Base-by-base conservation (phyloP, 2,329 filamentous ascomycete species). In the Clarireedia sp. region DNA sequence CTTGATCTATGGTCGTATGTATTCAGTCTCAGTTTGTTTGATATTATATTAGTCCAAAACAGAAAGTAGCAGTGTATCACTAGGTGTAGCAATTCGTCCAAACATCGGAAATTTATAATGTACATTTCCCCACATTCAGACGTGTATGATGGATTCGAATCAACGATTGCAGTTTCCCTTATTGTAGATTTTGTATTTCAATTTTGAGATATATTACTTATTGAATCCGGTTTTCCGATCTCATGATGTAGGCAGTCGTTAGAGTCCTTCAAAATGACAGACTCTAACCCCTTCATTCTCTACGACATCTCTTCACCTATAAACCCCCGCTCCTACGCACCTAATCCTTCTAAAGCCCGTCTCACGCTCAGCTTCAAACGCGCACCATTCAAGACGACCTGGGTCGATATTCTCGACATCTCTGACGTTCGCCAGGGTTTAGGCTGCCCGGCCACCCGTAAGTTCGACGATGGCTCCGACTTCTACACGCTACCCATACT, bases 401-500 rank as follows among this genome's bases (percentile, higher is more conserved):
- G 43, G 43, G 14, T 46, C 19, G 23, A 46, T 24, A 17, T 46
- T 12, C 43, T 12, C 9, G 41, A 45, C 14, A 45, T 45, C 10
- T 6, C 43, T 3, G 10, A 21, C 19, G 72, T 78, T 5, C 81
- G 81, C 50, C 67, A 67, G 14, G 51, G 62, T 5, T 74, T 84
- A 21, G 63, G 71, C 2, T 68, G 78, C 0, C 73, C 75, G 0
- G 68, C 81, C 1, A 73, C 71, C 19, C 80, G 82, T 63, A 79
- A 77, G 57, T 75, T 78, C 55, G 72, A 72, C 59, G 76, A 85
- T 61, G 81, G 81, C 43, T 71, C 69, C 36, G 78, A 82, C 62
- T 86, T 75, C 69, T 74, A 74, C 68, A 87, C 83, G 2, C 73
- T 86, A 0, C 83, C 83, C 1, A 73, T 85, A 43, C 66, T 86